These are phyloP conservation scores for Phytophthora macrochlamydospora DNA, from an alignment of 352 stramenopile genomes.

Conservation along the genomic window DNA sequence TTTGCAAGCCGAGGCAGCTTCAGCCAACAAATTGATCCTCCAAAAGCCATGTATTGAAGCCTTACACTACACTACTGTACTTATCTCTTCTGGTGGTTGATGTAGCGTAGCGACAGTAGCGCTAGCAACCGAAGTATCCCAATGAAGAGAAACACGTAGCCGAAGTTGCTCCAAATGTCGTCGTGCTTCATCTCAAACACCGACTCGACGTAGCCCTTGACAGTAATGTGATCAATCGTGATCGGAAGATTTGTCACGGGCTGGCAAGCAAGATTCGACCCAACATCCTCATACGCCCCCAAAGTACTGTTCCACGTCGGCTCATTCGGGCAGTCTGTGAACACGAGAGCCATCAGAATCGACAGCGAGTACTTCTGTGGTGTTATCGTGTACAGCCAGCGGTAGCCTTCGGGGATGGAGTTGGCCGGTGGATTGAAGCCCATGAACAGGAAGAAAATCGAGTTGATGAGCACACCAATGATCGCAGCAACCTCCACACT, in stretches of 20 bases:
- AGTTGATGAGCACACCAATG: constrained; percentile 29
- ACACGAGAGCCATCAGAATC: constrained; percentile 24
- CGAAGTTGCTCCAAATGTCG: constrained; percentile 44
- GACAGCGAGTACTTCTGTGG: constrained; percentile 33
- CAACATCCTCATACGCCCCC: constrained; percentile 21
- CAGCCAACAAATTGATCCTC: background rate
- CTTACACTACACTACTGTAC: background rate
- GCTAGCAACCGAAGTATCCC: constrained; percentile 32
- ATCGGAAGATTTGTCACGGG: constrained; percentile 21
- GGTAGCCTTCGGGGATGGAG: constrained; percentile 29
- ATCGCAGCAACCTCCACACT: constrained; percentile 26
- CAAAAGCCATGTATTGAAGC: background rate
- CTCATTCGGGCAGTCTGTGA: constrained; percentile 29
- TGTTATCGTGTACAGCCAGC: constrained; percentile 40
- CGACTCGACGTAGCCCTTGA: constrained; percentile 26
- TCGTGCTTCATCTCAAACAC: constrained; percentile 25
- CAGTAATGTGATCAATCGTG: constrained; percentile 18
- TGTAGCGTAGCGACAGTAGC: constrained; percentile 35
- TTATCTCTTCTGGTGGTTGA: constrained; percentile 41
- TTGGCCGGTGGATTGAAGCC: constrained; percentile 36
- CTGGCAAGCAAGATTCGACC: constrained; percentile 22
- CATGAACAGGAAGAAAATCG: constrained; percentile 31
- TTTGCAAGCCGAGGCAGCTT: too few relatives aligned
- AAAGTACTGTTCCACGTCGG: constrained; percentile 25
- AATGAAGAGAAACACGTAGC: constrained; percentile 29